Percentiles rank a stretch among this genome's conserved stretches.
phyloP scores from a whole-genome alignment of 176 grass and related monocot genomes.

The Oryza punctata region DNA sequence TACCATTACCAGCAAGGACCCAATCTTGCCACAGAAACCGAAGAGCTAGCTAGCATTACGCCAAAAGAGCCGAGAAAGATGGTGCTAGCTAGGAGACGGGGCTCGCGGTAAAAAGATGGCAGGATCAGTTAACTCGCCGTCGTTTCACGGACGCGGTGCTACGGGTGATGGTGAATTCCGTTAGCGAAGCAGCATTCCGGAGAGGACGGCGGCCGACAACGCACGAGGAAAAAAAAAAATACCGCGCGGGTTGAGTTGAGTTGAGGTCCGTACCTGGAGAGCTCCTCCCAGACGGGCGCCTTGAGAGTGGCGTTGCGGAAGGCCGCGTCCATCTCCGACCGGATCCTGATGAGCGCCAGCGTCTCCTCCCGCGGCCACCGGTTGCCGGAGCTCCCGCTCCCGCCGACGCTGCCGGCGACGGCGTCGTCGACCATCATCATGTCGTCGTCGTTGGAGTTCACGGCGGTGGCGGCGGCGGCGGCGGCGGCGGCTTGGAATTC shows the following conservation, averaged over 20 bases:
- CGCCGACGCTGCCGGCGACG: constrained; percentile 3
- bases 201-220: neutral
- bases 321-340: constrained; percentile 91
- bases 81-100: too few relatives aligned
- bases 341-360: constrained; percentile 91
- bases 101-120: neutral
- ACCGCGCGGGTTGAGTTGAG: neutral
- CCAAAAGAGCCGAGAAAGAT: neutral
- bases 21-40: constrained; percentile 12
- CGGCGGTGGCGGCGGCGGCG: neutral
- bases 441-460: constrained; percentile 46
- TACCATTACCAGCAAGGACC: neutral
- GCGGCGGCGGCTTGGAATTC: constrained; percentile 14
- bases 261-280: constrained; percentile 60
- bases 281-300: constrained; percentile 83
- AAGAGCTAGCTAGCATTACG: constrained; percentile 33
- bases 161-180: neutral
- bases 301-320: constrained; percentile 97
- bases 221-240: neutral
- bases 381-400: constrained; percentile 50
- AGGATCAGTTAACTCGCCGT: constrained; percentile 33
- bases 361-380: constrained; percentile 95
- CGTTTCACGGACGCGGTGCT: constrained; percentile 41
- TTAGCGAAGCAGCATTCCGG: neutral
- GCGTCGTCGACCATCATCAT: constrained; percentile 21